Base-by-base conservation (phyloP, 2,329 filamentous ascomycete species). In the Aspergillus aculeatinus region DNA sequence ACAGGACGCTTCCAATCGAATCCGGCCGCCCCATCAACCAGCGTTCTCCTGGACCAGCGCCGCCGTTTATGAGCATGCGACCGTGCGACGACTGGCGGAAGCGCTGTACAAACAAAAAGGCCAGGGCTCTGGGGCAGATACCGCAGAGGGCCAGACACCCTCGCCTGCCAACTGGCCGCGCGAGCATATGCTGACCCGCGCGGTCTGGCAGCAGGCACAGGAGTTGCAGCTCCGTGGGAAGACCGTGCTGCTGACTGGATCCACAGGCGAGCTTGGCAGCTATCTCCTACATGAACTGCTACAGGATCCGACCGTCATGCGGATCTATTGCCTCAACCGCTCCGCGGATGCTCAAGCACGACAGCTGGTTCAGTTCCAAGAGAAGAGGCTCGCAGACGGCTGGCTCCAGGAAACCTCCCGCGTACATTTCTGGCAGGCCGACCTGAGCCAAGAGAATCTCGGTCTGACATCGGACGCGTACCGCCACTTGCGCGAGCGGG, bases 191-290 rank as follows among this genome's bases (percentile, higher is more conserved):
- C 31, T 52, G 9, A 19, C 50, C 2, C 50, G 23, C 12, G 31
- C 50, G 11, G 19, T 52, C 31, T 52, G 50, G 50, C 48, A 39
- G 44, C 51, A 51, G 16, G 35, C 29, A 19, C 44, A 29, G 9
- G 5, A 12, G 3, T 16, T 52, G 2, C 47, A 27, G 4, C 29
- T 33, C 2, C 6, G 11, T n/a, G 16, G 42, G 4, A 29, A 21
- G 4, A 50, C 55, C 2, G 50, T 60, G 3, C 12, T 57, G 21
- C 54, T 60, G 3, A 60, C 58, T 1, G 58, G 58, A 12, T 60
- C 58, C 2, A 60, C 58, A 21, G 58, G 58, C 1, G 21, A 42
- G 3, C 21, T 60, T 3, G 58, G 58, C 9, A 52, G 39, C 12
- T 60, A 52, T 4, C 51, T 60, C 1, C 49, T 60, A 14, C 16